These are phyloP conservation scores for Plasmodium inui DNA, from an alignment of 169 alveolate genomes.

Conservation along the genomic window DNA sequence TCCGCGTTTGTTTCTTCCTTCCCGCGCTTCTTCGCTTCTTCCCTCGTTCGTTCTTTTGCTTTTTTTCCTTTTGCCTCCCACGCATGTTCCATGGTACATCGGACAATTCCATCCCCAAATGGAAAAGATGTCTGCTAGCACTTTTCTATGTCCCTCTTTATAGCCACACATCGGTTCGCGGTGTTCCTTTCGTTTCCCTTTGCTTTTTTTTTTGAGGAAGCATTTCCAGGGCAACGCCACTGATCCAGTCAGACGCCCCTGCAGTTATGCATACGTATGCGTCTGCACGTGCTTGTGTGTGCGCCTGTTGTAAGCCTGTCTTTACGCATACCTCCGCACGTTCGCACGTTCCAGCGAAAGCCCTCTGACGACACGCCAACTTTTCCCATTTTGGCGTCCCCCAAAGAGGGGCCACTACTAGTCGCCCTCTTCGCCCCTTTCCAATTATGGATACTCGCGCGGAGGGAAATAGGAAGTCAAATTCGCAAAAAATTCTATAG, in stretches of 20 bases:
- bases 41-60: not conserved
- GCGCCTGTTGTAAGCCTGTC: not conserved
- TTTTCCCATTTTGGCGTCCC: not conserved
- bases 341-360: not conserved
- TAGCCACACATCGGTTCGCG: not conserved
- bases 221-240: not conserved
- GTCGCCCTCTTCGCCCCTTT: not conserved
- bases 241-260: not conserved
- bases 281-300: not conserved
- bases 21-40: not conserved
- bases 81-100: slow-evolving; percentile 71
- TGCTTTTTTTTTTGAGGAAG: not conserved
- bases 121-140: not conserved
- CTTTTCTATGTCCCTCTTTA: not conserved
- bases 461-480: no score
- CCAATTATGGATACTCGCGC: not conserved
- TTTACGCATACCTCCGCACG: not conserved
- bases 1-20: not conserved
- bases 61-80: not conserved
- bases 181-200: not conserved
- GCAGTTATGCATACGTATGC: not conserved
- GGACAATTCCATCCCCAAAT: not conserved
- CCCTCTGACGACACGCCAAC: not conserved
- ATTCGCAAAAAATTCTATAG: no score
- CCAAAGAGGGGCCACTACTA: not conserved